Evolutionary conservation across 371 early-diverging fungal species (phyloP).

Genomic region (Nematocida parisii): DNA sequence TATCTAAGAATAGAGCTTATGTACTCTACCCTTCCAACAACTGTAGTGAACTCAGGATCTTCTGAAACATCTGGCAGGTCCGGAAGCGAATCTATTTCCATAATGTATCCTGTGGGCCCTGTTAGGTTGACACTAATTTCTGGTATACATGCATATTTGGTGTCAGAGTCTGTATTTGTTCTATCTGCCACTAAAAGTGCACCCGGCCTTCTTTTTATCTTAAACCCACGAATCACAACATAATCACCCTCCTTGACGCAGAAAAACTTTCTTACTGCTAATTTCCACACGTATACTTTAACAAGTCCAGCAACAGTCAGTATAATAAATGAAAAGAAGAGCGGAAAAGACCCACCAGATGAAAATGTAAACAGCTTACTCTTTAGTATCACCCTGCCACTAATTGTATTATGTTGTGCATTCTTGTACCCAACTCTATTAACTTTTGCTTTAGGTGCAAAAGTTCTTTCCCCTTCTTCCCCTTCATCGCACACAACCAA

Average conservation of each 20-base stretch:
- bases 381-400: conserved; percentile 46
- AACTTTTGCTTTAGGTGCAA: conserved; percentile 4
- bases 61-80: background rate
- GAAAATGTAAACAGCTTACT: conserved; percentile 31
- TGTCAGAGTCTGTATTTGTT: conserved; percentile 61
- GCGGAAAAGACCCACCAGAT: background rate
- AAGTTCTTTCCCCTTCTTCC: background rate
- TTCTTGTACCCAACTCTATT: conserved; percentile 29
- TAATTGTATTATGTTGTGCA: conserved; percentile 24
- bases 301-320: conserved; percentile 32
- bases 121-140: conserved; percentile 45
- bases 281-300: conserved; percentile 67
- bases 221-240: conserved; percentile 56
- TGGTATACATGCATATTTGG: conserved; percentile 49
- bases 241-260: conserved; percentile 61
- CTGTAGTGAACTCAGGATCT: conserved; percentile 53
- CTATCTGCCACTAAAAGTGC: conserved; percentile 49
- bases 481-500: background rate
- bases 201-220: conserved; percentile 39
- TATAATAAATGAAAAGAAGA: conserved; percentile 61
- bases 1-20: conserved; percentile 58
- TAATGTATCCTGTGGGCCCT: conserved; percentile 19
- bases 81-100: conserved; percentile 1
- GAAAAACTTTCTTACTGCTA: conserved; percentile 59
- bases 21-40: conserved; percentile 63